Conservation (phyloP, 192 early-diverging fungal genomes). For the Coemansia sp. region DNA sequence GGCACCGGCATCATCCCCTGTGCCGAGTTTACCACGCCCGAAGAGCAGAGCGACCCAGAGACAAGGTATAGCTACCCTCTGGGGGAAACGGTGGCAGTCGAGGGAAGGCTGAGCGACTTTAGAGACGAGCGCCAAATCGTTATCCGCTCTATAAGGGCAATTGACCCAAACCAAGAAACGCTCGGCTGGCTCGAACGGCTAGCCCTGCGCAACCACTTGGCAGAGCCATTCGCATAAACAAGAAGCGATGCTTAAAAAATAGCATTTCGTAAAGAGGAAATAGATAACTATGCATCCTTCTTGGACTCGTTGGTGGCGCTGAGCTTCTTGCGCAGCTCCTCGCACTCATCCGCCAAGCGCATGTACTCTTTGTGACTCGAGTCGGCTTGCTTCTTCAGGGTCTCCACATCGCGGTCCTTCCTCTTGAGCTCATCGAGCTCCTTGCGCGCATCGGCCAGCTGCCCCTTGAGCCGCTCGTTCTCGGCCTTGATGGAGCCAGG, state of each 20-base stretch:
- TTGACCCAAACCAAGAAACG: slow-evolving; percentile 39
- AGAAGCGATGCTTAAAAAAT: too few species aligned
- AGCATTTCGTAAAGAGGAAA: neutral
- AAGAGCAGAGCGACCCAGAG: slow-evolving; percentile 20
- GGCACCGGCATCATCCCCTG: slow-evolving; percentile 49
- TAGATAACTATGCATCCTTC: slow-evolving; percentile 36
- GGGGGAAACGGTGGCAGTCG: slow-evolving; percentile 31
- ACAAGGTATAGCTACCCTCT: slow-evolving; percentile 10
- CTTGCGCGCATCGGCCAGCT: slow-evolving; percentile 44
- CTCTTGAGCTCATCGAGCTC: slow-evolving; percentile 51
- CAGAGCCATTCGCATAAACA: neutral
- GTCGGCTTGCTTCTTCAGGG: slow-evolving; percentile 57
- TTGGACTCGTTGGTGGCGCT: slow-evolving; percentile 38
- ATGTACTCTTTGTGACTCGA: slow-evolving; percentile 56
- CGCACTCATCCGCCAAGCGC: slow-evolving; percentile 54
- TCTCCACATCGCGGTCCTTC: slow-evolving; percentile 52
- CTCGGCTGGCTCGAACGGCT: slow-evolving; percentile 50
- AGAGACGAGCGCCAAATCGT: slow-evolving; percentile 38
- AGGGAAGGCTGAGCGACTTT: slow-evolving; percentile 35
- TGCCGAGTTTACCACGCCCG: slow-evolving; percentile 28
- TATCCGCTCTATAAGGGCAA: slow-evolving; percentile 10
- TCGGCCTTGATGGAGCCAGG: slow-evolving; percentile 31
- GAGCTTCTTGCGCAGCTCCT: slow-evolving; percentile 39
- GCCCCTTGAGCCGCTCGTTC: slow-evolving; percentile 33
- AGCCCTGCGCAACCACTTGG: slow-evolving; percentile 22